phyloP scores from a whole-genome alignment of 2,329 filamentous ascomycete species.

The Hymenoscyphus scutula region DNA sequence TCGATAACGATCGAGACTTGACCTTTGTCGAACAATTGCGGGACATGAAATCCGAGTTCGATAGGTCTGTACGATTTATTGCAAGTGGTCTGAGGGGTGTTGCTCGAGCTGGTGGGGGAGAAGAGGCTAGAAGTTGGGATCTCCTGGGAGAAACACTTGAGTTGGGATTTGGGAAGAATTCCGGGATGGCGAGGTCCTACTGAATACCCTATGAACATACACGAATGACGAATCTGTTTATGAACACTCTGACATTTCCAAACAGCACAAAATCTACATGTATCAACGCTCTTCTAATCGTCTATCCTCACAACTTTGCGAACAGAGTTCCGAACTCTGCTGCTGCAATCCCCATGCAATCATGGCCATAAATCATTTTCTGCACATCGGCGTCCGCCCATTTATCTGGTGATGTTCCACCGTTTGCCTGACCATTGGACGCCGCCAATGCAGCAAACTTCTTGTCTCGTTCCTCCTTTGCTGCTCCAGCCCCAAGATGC shows the following conservation, averaged over 20 bases:
- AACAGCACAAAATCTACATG: not conserved
- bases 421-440: slow-evolving; percentile 30
- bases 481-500: slow-evolving; percentile 57
- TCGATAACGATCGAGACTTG: slow-evolving; percentile 28
- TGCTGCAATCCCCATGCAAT: slow-evolving; percentile 55
- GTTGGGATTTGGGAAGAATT: slow-evolving; percentile 38
- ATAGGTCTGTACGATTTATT: slow-evolving; percentile 66
- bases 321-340: slow-evolving; percentile 47
- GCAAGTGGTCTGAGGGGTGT: slow-evolving; percentile 71
- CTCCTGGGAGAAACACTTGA: slow-evolving; percentile 78
- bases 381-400: slow-evolving; percentile 70
- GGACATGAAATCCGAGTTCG: slow-evolving; percentile 61
- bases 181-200: not conserved
- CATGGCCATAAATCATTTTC: slow-evolving; percentile 62
- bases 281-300: not conserved
- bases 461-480: slow-evolving; percentile 57
- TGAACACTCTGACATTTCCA: not conserved
- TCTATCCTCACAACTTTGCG: slow-evolving; percentile 11
- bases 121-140: slow-evolving; percentile 62
- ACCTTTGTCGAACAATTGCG: slow-evolving; percentile 52
- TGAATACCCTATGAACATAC: not conserved
- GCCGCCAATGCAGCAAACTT: slow-evolving; percentile 52
- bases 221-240: not conserved
- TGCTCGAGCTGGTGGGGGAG: slow-evolving; percentile 68
- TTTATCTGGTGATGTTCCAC: slow-evolving; percentile 58